Conservation (phyloP, 2,329 filamentous ascomycete species). For the Pseudopithomyces maydicus region DNA sequence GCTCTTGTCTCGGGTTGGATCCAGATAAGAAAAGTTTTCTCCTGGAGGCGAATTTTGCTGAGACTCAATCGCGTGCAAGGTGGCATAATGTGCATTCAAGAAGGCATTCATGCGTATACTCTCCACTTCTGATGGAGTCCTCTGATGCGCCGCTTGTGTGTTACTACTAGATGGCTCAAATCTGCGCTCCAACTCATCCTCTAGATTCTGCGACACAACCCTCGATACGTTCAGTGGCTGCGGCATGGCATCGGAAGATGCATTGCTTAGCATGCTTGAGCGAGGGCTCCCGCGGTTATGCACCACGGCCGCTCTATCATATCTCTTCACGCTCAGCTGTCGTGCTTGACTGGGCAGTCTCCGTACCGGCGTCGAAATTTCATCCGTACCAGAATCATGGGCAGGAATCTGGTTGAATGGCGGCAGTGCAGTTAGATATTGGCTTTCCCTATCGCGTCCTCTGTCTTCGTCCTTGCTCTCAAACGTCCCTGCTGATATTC, state of each 20-base stretch:
- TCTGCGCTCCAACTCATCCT: background rate
- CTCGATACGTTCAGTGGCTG: constrained; percentile 7
- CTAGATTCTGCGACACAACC: constrained; percentile 10
- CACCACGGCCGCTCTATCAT: constrained; percentile 28
- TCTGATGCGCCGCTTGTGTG: constrained; percentile 17
- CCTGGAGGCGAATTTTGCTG: constrained; percentile 16
- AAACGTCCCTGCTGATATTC: background rate
- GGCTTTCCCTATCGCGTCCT: constrained; percentile 12
- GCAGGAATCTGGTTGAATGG: constrained; percentile 15
- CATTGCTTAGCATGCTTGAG: constrained; percentile 20
- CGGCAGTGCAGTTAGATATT: constrained; percentile 19
- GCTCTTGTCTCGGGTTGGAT: constrained; percentile 16
- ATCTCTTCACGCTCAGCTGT: constrained; percentile 27
- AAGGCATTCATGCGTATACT: constrained; percentile 33
- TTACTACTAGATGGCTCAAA: background rate
- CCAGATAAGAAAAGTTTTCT: constrained; percentile 7
- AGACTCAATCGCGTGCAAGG: constrained; percentile 34
- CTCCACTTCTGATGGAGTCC: constrained; percentile 33
- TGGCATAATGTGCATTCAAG: constrained; percentile 34
- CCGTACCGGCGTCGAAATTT: background rate
- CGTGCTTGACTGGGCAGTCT: constrained; percentile 21
- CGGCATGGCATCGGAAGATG: constrained; percentile 6
- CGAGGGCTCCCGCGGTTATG: constrained; percentile 26
- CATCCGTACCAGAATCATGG: constrained; percentile 12
- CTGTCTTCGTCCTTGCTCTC: constrained; percentile 12